phyloP scores from a whole-genome alignment of 2,329 filamentous ascomycete species.

The Ophiosphaerella korrae region DNA sequence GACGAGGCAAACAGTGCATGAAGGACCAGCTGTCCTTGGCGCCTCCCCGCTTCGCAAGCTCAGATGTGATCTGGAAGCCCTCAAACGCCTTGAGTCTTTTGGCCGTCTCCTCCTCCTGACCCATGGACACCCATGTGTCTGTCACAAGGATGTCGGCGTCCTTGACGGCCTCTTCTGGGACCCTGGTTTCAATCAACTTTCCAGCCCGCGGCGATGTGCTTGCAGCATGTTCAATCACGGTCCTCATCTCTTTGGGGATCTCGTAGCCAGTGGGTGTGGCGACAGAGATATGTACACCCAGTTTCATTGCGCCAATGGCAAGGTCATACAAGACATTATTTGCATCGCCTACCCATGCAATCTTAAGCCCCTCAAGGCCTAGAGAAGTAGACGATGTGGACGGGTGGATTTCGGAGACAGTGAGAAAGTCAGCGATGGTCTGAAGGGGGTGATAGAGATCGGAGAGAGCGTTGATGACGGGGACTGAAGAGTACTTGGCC shows the following conservation, averaged over 20 bases:
- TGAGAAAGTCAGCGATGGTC: slow-evolving; percentile 91
- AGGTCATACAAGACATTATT: slow-evolving; percentile 98
- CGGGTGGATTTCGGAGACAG: slow-evolving; percentile 79
- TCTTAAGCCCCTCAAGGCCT: slow-evolving; percentile 80
- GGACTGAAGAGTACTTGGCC: slow-evolving; percentile 55
- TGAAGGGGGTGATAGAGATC: slow-evolving; percentile 94
- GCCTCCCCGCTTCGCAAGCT: slow-evolving; percentile 80
- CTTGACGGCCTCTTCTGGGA: slow-evolving; percentile 84
- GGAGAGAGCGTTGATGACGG: slow-evolving; percentile 68
- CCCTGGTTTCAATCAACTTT: slow-evolving; percentile 73
- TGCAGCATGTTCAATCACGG: slow-evolving; percentile 70
- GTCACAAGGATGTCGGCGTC: slow-evolving; percentile 89
- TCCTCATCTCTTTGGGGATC: slow-evolving; percentile 76
- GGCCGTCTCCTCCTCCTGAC: slow-evolving; percentile 83
- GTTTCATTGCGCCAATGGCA: slow-evolving; percentile 83
- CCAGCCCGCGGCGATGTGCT: slow-evolving; percentile 63
- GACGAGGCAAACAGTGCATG: slow-evolving; percentile 95
- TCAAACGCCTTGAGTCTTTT: slow-evolving; percentile 80
- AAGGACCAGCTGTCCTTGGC: slow-evolving; percentile 93
- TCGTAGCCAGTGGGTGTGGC: slow-evolving; percentile 85
- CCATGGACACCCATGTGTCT: slow-evolving; percentile 99
- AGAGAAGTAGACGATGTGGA: slow-evolving; percentile 57
- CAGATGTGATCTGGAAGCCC: slow-evolving; percentile 89
- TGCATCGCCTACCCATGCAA: slow-evolving; percentile 95
- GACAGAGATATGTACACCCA: slow-evolving; percentile 83